Evolutionary conservation across 2,329 filamentous ascomycete species (phyloP).

Genomic region (Orbilia javanica): DNA sequence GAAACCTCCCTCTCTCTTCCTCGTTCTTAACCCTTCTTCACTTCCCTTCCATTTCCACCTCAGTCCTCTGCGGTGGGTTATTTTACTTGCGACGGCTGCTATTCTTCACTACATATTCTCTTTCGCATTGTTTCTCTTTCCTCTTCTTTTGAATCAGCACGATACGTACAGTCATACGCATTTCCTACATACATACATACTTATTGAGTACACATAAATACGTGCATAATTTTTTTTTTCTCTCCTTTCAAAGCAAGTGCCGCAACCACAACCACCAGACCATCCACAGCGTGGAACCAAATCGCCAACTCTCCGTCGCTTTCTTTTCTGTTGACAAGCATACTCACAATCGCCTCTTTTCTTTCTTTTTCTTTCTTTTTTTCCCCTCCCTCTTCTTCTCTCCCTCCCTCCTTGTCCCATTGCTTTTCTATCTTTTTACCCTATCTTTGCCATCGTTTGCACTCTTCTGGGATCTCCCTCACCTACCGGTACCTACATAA

Average conservation of each 20-base stretch:
- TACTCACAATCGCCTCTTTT: background rate
- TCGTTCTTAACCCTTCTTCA: background rate
- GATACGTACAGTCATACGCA: too few species aligned
- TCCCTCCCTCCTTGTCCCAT: too few species aligned
- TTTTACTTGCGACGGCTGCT: slow-evolving; percentile 14
- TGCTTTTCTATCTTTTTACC: too few species aligned
- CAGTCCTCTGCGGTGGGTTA: slow-evolving; percentile 14
- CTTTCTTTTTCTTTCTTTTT: too few species aligned
- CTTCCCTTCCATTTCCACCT: slow-evolving; percentile 19
- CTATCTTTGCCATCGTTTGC: too few species aligned
- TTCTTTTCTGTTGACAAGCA: background rate
- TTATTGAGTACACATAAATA: too few species aligned
- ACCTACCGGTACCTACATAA: background rate
- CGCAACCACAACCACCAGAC: background rate
- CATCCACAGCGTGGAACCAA: slow-evolving; percentile 17
- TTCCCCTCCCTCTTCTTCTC: too few species aligned
- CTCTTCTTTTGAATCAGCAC: too few species aligned
- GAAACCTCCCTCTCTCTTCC: background rate
- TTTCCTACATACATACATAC: too few species aligned
- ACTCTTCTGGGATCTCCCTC: background rate
- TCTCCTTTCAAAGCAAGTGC: background rate
- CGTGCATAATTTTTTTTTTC: background rate
- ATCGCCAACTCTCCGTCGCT: background rate
- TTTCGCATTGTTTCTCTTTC: slow-evolving; percentile 9
- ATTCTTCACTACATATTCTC: slow-evolving; percentile 1